These are phyloP conservation scores for Cantharellus cinnabarinus DNA, from an alignment of 768 basidiomycete species.

Conservation along the genomic window DNA sequence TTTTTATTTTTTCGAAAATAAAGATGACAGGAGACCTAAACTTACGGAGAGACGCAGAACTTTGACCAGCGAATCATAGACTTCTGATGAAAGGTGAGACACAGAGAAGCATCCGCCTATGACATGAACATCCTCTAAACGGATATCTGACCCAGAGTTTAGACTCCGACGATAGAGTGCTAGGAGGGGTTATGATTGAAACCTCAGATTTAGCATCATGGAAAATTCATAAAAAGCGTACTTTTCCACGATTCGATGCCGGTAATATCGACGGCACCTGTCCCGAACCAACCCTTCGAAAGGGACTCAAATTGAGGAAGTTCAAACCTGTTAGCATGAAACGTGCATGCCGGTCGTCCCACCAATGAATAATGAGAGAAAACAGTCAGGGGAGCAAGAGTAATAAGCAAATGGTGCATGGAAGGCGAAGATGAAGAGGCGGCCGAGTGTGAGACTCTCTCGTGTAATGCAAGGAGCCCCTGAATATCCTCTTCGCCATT, in stretches of 20 bases:
- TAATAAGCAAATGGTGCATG: conserved; percentile 3
- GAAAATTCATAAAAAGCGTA: neutral
- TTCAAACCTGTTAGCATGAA: neutral
- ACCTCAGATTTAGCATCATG: neutral
- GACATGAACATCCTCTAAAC: neutral
- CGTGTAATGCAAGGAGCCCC: neutral
- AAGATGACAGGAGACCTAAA: conserved; percentile 10
- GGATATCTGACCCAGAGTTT: too few species aligned
- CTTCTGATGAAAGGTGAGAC: conserved; percentile 1
- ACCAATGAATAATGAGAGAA: neutral
- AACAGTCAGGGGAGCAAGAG: neutral
- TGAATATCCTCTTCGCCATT: neutral
- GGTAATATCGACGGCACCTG: neutral
- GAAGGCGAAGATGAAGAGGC: neutral
- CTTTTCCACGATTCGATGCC: neutral
- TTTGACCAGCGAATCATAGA: conserved; percentile 24
- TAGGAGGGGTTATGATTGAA: neutral
- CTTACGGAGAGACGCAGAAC: conserved; percentile 21
- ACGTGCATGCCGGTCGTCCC: neutral
- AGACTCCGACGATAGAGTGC: neutral
- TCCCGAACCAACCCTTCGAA: neutral
- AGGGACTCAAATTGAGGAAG: neutral
- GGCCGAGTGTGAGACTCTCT: neutral
- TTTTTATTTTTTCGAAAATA: neutral
- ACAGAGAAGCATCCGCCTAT: neutral